A percentile compares a stretch with the other conserved stretches of the same genome.
These are phyloP conservation scores for Linderina pennispora DNA, from an alignment of 192 early-diverging fungal species.

Conservation along the genomic window DNA sequence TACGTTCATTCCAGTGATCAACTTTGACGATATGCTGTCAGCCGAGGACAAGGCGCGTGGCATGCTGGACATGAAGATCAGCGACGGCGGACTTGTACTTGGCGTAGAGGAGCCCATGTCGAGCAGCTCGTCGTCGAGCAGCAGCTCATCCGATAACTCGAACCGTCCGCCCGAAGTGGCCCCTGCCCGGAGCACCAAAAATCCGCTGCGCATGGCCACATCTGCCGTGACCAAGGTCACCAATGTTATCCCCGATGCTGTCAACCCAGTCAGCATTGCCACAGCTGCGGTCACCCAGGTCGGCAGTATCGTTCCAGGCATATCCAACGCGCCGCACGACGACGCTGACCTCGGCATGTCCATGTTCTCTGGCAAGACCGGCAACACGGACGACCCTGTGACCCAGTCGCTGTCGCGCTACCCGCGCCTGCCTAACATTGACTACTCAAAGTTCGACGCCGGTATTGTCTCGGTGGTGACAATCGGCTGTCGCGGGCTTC, in stretches of 20 bases:
- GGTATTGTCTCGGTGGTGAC: constrained; percentile 38
- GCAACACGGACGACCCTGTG: constrained; percentile 20
- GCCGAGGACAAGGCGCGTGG: constrained; percentile 30
- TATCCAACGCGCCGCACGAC: constrained; percentile 2
- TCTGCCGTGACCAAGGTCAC: too few species aligned
- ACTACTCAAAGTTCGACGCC: constrained; percentile 41
- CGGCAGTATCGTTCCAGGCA: neutral
- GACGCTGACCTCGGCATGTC: constrained; percentile 13
- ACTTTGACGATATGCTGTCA: constrained; percentile 46
- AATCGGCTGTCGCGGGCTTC: constrained; percentile 40
- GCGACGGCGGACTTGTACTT: constrained; percentile 34
- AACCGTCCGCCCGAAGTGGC: too few species aligned
- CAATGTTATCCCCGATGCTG: too few species aligned
- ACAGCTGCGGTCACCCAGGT: neutral
- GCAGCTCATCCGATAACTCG: neutral
- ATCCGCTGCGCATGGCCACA: too few species aligned
- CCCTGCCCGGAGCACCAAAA: neutral
- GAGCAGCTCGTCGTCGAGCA: neutral
- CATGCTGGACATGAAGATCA: constrained; percentile 31
- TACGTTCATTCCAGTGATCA: constrained; percentile 52
- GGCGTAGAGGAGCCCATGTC: constrained; percentile 22
- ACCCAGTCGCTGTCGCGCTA: constrained; percentile 37
- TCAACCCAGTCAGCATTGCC: neutral
- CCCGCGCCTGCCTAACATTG: constrained; percentile 45
- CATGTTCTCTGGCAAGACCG: constrained; percentile 40